Conservation (phyloP, 305 asterid species). For the Fraxinus dipetala region DNA sequence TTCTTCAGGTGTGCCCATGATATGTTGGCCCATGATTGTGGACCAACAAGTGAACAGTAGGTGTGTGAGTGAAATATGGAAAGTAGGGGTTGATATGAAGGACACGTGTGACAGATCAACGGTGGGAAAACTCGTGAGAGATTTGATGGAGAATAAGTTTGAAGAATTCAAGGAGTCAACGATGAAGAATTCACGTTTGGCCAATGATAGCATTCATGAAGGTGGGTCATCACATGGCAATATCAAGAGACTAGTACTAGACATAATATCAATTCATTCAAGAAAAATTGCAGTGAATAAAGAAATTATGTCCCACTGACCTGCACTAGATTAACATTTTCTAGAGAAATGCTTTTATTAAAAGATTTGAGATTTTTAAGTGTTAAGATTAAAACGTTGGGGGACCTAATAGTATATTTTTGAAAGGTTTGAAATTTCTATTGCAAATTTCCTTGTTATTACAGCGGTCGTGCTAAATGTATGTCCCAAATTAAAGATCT, state of each 20-base stretch:
- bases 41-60: constrained; percentile 43
- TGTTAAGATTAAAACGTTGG: not conserved
- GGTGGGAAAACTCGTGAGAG: constrained; percentile 37
- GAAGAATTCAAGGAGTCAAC: constrained; percentile 20
- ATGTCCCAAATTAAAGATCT: too few species aligned
- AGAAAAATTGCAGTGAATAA: not conserved
- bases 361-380: not conserved
- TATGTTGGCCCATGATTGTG: constrained; percentile 32
- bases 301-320: not conserved
- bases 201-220: constrained; percentile 24
- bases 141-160: constrained; percentile 33
- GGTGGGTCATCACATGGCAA: constrained; percentile 38
- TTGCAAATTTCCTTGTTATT: not conserved
- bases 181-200: constrained; percentile 26
- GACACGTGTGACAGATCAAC: constrained; percentile 31
- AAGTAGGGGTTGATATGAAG: constrained; percentile 35
- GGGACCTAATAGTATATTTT: not conserved
- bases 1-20: constrained; percentile 40
- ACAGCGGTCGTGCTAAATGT: not conserved
- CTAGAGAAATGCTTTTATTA: not conserved
- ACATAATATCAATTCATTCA: constrained; percentile 23
- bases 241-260: constrained; percentile 24
- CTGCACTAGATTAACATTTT: not conserved
- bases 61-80: constrained; percentile 42
- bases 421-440: not conserved